These are phyloP conservation scores for Ceratocystiopsis sp. DNA, from an alignment of 2,329 filamentous ascomycete genomes.

Conservation along the genomic window DNA sequence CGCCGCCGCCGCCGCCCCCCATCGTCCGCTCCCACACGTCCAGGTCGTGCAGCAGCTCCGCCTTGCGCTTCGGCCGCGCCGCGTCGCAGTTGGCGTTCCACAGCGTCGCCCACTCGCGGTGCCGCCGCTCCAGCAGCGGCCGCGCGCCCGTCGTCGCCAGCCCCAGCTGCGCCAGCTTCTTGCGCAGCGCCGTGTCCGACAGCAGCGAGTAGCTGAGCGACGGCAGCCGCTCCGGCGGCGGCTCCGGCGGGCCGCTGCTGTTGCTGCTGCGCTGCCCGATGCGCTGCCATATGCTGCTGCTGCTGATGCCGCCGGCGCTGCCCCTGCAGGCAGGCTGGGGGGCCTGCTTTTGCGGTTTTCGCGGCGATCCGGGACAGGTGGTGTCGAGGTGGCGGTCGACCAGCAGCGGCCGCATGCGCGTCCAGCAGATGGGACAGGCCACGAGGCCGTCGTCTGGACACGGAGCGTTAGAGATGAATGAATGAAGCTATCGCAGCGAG, in stretches of 20 bases:
- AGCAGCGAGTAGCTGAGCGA: conserved; percentile 73
- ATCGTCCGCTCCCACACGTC: conserved; percentile 77
- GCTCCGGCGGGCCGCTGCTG: neutral
- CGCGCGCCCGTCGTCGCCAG: conserved; percentile 55
- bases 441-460: conserved; percentile 54
- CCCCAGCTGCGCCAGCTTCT: conserved; percentile 67
- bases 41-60: conserved; percentile 60
- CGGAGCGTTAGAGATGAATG: neutral
- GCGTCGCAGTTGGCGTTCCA: conserved; percentile 98
- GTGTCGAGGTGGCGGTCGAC: conserved; percentile 72
- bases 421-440: conserved; percentile 65
- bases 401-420: conserved; percentile 59
- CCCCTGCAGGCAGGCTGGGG: neutral
- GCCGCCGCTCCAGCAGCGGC: conserved; percentile 55
- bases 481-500: neutral
- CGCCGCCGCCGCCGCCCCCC: conserved; percentile 30
- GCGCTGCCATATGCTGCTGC: neutral
- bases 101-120: conserved; percentile 85
- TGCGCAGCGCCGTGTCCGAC: conserved; percentile 61
- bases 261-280: neutral
- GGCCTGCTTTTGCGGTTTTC: conserved; percentile 6
- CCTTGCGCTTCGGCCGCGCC: conserved; percentile 48
- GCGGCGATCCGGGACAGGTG: conserved; percentile 26
- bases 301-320: neutral
- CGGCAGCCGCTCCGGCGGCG: conserved; percentile 47